Conservation (phyloP, 495 filamentous ascomycete genomes). For the Penicillium nucicola region DNA sequence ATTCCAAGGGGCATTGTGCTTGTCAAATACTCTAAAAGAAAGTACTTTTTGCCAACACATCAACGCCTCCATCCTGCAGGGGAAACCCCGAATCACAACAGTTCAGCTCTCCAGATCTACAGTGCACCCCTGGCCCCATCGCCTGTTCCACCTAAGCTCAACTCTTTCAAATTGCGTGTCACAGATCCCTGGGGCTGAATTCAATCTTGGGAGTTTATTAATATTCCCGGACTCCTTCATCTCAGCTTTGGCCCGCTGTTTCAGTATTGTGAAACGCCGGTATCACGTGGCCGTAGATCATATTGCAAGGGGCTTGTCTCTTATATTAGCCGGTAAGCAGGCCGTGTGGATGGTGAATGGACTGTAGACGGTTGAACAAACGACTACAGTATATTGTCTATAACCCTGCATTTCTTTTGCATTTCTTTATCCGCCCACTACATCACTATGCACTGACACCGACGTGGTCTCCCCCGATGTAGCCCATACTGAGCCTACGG, state of each 20-base stretch:
- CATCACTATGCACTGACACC: too few species aligned
- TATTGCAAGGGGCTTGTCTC: neutral
- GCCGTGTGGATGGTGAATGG: too few species aligned
- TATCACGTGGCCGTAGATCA: constrained; percentile 1
- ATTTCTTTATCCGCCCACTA: too few species aligned
- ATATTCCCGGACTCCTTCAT: constrained; percentile 3
- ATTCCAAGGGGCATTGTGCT: neutral
- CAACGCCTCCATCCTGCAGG: neutral
- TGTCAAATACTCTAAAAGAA: neutral
- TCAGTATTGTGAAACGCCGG: constrained; percentile 2
- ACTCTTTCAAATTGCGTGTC: neutral
- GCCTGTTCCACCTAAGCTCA: neutral
- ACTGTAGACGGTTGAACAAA: too few species aligned
- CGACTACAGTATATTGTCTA: too few species aligned
- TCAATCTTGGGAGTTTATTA: constrained; percentile 2
- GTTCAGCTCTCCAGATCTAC: neutral
- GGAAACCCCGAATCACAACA: neutral
- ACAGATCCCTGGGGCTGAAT: neutral
- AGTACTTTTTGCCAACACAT: too few species aligned
- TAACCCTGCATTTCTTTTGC: too few species aligned
- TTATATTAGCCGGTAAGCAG: neutral
- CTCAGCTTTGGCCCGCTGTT: neutral
- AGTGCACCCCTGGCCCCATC: neutral
- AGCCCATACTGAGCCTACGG: neutral
- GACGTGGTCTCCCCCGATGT: too few species aligned